Conservation (phyloP, 2,329 filamentous ascomycete genomes). For the Colletotrichum sp. region DNA sequence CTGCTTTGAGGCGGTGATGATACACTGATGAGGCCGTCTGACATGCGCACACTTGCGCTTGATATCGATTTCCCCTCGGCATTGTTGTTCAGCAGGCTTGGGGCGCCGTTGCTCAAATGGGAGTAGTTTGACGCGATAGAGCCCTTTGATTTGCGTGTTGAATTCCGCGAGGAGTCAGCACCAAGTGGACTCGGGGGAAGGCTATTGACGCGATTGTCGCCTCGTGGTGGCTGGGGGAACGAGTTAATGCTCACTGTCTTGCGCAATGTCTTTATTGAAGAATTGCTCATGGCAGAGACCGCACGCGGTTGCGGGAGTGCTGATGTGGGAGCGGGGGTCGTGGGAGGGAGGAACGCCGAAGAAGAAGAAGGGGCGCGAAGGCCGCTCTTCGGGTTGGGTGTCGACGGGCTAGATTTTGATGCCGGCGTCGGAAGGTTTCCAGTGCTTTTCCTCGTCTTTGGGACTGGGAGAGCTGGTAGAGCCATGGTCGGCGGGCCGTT, state of each 20-base stretch:
- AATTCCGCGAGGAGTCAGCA: constrained; percentile 50
- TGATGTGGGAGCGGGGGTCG: constrained; percentile 56
- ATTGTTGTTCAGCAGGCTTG: constrained; percentile 80
- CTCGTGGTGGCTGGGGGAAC: constrained; percentile 87
- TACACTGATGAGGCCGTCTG: constrained; percentile 77
- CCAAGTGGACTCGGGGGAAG: constrained; percentile 67
- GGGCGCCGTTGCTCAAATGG: constrained; percentile 53
- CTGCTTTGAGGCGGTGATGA: constrained; percentile 87
- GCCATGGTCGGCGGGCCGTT: constrained; percentile 74
- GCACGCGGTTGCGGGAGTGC: constrained; percentile 62
- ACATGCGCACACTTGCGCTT: constrained; percentile 66
- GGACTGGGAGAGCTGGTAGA: constrained; percentile 75
- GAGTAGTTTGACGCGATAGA: constrained; percentile 57
- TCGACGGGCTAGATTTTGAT: constrained; percentile 49
- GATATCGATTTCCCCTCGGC: constrained; percentile 78
- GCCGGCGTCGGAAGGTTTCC: constrained; percentile 48
- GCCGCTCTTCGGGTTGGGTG: constrained; percentile 60
- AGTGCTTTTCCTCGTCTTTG: constrained; percentile 74
- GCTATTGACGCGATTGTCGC: constrained; percentile 62
- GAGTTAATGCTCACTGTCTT: constrained; percentile 94
- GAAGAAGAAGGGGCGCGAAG: constrained; percentile 61
- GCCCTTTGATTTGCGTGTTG: constrained; percentile 59
- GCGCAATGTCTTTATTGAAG: constrained; percentile 72
- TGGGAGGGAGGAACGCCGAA: constrained; percentile 56
- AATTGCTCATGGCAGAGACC: constrained; percentile 56